A percentile compares a stretch with the other conserved stretches of the same genome.
Evolutionary conservation across 257 asterid species (phyloP).

Genomic region (Przewalskia tangutica): DNA sequence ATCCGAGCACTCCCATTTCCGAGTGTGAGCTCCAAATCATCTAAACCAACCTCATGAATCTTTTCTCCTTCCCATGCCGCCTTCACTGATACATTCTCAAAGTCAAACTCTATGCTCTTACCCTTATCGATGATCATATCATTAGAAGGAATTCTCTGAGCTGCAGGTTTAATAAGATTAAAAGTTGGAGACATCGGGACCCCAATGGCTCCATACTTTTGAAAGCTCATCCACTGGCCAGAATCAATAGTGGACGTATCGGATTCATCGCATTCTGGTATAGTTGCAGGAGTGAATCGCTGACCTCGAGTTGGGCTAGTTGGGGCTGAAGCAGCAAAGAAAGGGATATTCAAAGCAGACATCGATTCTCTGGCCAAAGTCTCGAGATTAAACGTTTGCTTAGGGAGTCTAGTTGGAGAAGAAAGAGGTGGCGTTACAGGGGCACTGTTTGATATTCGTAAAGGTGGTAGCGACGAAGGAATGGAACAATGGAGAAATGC

Average conservation of each 20-base stretch:
- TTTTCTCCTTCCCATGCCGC: constrained; percentile 85
- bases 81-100: constrained; percentile 69
- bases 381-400: constrained; percentile 56
- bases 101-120: constrained; percentile 52
- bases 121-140: constrained; percentile 54
- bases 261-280: constrained; percentile 93
- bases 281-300: constrained; percentile 73
- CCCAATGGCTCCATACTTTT: constrained; percentile 31
- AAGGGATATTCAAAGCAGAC: constrained; percentile 75
- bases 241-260: constrained; percentile 82
- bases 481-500: constrained; percentile 60
- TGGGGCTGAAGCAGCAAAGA: constrained; percentile 91
- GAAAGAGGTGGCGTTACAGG: constrained; percentile 95
- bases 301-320: constrained; percentile 79
- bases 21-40: constrained; percentile 70
- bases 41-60: constrained; percentile 56
- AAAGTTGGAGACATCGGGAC: constrained; percentile 83
- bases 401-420: constrained; percentile 66
- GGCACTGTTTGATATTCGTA: constrained; percentile 87
- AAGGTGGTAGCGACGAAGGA: constrained; percentile 68
- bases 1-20: constrained; percentile 25
- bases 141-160: constrained; percentile 22
- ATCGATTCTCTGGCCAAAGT: constrained; percentile 70
- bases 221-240: constrained; percentile 91
- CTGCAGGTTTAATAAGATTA: constrained; percentile 61